phyloP scores from a whole-genome alignment of 257 asterid genomes.

The Nicotiana attenuata region DNA sequence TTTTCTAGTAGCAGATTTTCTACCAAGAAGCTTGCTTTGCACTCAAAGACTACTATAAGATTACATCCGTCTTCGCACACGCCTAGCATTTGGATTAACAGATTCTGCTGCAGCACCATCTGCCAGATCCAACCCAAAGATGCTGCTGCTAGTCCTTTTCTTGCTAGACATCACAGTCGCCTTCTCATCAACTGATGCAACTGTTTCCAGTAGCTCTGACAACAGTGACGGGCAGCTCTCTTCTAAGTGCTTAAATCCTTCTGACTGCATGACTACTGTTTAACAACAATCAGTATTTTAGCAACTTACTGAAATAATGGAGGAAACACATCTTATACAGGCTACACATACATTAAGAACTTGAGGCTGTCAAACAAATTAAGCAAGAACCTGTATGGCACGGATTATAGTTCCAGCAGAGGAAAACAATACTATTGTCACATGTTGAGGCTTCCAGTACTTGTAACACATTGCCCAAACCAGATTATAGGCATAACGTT shows the following conservation, averaged over 20 bases:
- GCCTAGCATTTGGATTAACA: constrained; percentile 48
- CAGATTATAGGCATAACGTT: too few species aligned
- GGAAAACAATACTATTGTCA: too few species aligned
- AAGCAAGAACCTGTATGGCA: too few species aligned
- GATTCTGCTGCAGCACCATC: constrained; percentile 57
- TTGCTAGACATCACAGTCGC: constrained; percentile 42
- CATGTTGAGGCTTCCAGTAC: too few species aligned
- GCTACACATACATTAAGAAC: not conserved
- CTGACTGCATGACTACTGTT: constrained; percentile 80
- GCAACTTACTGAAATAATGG: too few species aligned
- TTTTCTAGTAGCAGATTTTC: not conserved
- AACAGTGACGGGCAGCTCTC: constrained; percentile 72
- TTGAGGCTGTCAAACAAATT: too few species aligned
- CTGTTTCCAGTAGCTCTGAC: constrained; percentile 81
- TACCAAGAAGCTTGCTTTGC: not conserved
- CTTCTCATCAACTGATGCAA: constrained; percentile 71
- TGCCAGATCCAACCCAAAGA: constrained; percentile 69
- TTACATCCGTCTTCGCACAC: constrained; percentile 63
- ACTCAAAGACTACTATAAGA: constrained; percentile 8
- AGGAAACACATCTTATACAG: not conserved
- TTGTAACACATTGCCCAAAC: too few species aligned
- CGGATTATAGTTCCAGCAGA: too few species aligned
- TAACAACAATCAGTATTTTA: too few species aligned
- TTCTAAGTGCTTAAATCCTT: constrained; percentile 69
- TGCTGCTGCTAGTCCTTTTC: constrained; percentile 89